These are phyloP conservation scores for Blastobotrys aristatus DNA, from an alignment of 1,139 yeast species.

Conservation along the genomic window DNA sequence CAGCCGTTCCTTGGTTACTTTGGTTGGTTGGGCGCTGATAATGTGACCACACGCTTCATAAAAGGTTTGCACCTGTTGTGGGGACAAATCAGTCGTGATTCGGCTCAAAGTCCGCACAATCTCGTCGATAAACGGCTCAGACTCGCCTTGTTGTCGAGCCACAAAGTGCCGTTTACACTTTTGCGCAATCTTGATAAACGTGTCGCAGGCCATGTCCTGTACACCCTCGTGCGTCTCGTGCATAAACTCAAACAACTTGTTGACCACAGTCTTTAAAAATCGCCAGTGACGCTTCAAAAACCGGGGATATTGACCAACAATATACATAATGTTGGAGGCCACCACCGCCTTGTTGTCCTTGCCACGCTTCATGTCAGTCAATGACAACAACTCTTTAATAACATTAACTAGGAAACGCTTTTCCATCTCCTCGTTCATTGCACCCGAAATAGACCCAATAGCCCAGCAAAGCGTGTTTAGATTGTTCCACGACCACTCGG, in stretches of 20 bases:
- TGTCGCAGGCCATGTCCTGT: conserved; percentile 99
- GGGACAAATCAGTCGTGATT: conserved; percentile 88
- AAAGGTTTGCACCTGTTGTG: conserved; percentile 96
- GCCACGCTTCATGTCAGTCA: conserved; percentile 95
- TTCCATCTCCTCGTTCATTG: conserved; percentile 98
- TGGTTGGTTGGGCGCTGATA: conserved; percentile 72
- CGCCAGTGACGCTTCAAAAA: conserved; percentile 98
- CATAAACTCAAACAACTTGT: conserved; percentile 95
- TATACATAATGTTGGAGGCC: conserved; percentile 97
- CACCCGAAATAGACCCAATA: conserved; percentile 96
- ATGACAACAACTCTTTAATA: conserved; percentile 80
- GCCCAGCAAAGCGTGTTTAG: conserved; percentile 99
- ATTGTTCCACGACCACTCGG: conserved; percentile 99
- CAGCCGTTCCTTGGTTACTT: conserved; percentile 62
- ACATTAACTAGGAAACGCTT: conserved; percentile 89
- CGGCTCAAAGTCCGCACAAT: conserved; percentile 76
- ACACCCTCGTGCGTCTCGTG: conserved; percentile 99
- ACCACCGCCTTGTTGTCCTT: conserved; percentile 98
- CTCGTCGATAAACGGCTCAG: conserved; percentile 90
- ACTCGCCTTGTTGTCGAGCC: conserved; percentile 75
- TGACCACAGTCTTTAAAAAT: conserved; percentile 90
- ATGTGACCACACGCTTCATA: conserved; percentile 97
- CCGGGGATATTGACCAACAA: conserved; percentile 98
- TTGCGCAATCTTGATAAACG: conserved; percentile 89
- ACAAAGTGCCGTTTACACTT: conserved; percentile 96